Base-by-base conservation (phyloP, 1,284 basidiomycete species). In the Austroboletus novae-zelandiae region DNA sequence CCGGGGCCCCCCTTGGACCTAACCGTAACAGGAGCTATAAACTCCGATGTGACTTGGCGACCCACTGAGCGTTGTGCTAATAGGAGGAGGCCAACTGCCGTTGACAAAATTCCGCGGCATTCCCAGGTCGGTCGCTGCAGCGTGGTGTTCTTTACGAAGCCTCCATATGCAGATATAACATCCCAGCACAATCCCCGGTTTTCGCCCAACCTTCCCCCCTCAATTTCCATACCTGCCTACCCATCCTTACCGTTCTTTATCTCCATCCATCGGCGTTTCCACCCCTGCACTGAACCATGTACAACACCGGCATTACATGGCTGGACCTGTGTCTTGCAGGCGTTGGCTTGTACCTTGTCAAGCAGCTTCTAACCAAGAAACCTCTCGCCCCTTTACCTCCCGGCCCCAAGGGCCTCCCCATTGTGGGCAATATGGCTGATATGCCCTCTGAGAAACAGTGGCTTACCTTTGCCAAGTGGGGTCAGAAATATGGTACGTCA, bases 391-490 rank as follows among this genome's bases (percentile, higher is more conserved):
- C 64, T 3, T 56, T 61, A 32, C 66, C 69, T 14, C 66, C 66
- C 0, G 69, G 69, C 1, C 66, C 66, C 7, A 66, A 60, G 43
- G 57, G 58, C 9, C 55, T 65, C 29, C 68, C 68, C 5, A 40
- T 71, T 6, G 11, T 68, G 25, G 69, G 66, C 1, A 70, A 70
- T 47, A 51, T 68, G n/a, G 55, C 69, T 4, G 69, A 71, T 18
- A 70, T 70, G 63, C 66, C 66, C 20, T 58, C 64, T 18, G 40
- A 56, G 36, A 66, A 59, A 27, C 69, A 66, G 14, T 68, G 66
- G 66, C 37, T 71, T 50, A 55, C 65, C 37, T 68, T 70, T 39
- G 5, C 61, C 5, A 47, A 65, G 32, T 71, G 69, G 69, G 68
- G 59, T 23, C 50, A 55, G 40, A 68, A 66, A 53, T 68, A 65